Percentiles rank a stretch among this genome's conserved stretches.
phyloP scores from a whole-genome alignment of 345 rosid species.

The Syzygium jambos region DNA sequence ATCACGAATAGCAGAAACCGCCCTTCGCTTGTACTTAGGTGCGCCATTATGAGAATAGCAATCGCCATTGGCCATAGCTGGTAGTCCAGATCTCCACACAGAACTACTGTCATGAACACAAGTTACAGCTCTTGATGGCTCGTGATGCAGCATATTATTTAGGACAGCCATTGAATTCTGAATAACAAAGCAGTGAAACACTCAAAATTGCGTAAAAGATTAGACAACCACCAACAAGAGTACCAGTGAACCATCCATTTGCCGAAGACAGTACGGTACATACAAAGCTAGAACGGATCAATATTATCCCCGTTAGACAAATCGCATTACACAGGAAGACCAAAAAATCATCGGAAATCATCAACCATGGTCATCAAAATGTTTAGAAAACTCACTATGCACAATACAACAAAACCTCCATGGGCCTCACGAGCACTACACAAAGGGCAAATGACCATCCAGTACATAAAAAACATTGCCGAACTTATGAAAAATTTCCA shows the following conservation, averaged over 20 bases:
- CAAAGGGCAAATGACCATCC: neutral
- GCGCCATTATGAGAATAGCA: neutral
- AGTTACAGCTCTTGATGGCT: constrained; percentile 20
- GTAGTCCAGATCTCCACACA: constrained; percentile 16
- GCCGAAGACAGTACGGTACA: neutral
- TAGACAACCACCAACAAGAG: neutral
- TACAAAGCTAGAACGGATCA: neutral
- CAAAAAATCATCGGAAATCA: neutral
- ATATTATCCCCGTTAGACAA: neutral
- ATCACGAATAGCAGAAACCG: constrained; percentile 36
- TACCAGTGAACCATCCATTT: neutral
- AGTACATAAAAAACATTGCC: neutral
- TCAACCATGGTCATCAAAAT: neutral
- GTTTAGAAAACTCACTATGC: neutral
- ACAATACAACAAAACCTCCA: neutral
- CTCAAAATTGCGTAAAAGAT: neutral
- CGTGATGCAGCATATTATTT: constrained; percentile 18
- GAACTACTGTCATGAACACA: constrained; percentile 11
- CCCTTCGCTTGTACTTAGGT: constrained; percentile 32
- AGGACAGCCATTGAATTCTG: constrained; percentile 31
- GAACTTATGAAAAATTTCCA: neutral
- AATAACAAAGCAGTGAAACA: neutral
- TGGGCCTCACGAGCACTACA: neutral
- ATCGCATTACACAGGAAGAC: neutral
- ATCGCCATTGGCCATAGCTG: constrained; percentile 15